Evolutionary conservation across 495 filamentous ascomycete genomes (phyloP).

Genomic region (Ramalina peruviana): DNA sequence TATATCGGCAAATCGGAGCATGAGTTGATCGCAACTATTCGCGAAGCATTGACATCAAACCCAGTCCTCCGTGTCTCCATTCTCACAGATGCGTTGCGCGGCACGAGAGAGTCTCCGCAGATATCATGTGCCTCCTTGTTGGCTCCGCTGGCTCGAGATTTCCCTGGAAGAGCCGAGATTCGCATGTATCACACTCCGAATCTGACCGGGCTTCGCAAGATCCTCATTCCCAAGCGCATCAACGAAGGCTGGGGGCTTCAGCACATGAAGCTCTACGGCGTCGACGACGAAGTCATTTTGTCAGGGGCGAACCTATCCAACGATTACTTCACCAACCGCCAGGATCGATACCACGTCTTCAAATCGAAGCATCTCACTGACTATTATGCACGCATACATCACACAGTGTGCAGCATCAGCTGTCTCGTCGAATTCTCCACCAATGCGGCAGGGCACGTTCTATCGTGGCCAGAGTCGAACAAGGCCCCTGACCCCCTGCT

Average conservation of each 20-base stretch:
- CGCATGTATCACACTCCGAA: slow-evolving; percentile 98
- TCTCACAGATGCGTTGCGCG: slow-evolving; percentile 82
- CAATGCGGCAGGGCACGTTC: slow-evolving; percentile 45
- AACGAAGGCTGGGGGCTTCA: slow-evolving; percentile 98
- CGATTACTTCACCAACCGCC: slow-evolving; percentile 92
- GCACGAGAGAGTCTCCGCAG: slow-evolving; percentile 79
- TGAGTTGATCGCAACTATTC: slow-evolving; percentile 71
- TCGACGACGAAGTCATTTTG: slow-evolving; percentile 92
- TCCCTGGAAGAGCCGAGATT: slow-evolving; percentile 74
- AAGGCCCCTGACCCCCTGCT: slow-evolving; percentile 55
- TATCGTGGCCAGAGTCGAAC: slow-evolving; percentile 72
- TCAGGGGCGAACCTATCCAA: slow-evolving; percentile 87
- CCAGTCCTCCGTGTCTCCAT: slow-evolving; percentile 74
- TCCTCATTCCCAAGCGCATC: slow-evolving; percentile 68
- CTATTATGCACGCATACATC: slow-evolving; percentile 67
- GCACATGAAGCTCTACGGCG: slow-evolving; percentile 97
- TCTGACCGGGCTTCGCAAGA: slow-evolving; percentile 73
- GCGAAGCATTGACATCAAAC: slow-evolving; percentile 55
- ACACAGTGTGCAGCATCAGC: slow-evolving; percentile 63
- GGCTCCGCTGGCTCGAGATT: slow-evolving; percentile 63
- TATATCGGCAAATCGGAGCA: slow-evolving; percentile 93
- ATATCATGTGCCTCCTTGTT: slow-evolving; percentile 85
- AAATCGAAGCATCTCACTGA: slow-evolving; percentile 61
- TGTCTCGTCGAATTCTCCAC: slow-evolving; percentile 56
- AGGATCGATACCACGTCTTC: slow-evolving; percentile 92